Percentiles rank a stretch among this genome's conserved stretches.
These are phyloP conservation scores for Blastocystis sp. DNA, from an alignment of 352 stramenopile species.

Conservation along the genomic window DNA sequence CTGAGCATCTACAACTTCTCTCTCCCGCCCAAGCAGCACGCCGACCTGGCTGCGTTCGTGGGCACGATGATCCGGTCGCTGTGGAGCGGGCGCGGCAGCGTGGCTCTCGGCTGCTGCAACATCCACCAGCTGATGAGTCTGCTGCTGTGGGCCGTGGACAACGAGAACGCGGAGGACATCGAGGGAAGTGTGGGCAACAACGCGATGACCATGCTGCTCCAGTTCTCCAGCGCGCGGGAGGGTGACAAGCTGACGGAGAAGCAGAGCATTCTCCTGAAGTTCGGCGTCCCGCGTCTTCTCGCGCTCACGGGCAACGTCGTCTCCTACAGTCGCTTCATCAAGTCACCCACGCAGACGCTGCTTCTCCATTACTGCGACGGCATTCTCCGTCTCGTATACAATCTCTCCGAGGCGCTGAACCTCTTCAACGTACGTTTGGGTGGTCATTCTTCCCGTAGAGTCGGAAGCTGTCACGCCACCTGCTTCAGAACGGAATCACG, in stretches of 20 bases:
- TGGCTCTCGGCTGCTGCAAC: not conserved
- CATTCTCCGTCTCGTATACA: not conserved
- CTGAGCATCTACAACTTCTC: conserved; percentile 40
- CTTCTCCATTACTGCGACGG: not conserved
- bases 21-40: not conserved
- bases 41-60: not conserved
- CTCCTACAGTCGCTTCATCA: not conserved
- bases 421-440: not conserved
- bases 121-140: conserved; percentile 48
- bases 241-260: not conserved
- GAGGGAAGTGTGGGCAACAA: not conserved
- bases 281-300: conserved; percentile 8
- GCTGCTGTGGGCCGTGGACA: conserved; percentile 29
- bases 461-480: not conserved
- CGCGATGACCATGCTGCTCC: not conserved
- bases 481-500: conserved; percentile 13
- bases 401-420: not conserved
- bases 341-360: not conserved
- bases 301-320: not conserved
- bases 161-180: not conserved
- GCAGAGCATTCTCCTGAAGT: conserved; percentile 28
- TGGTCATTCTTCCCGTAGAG: not conserved
- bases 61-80: not conserved
- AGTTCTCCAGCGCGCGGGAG: not conserved
- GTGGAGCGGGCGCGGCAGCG: not conserved